These are phyloP conservation scores for Aureobasidium vineae DNA, from an alignment of 2,329 filamentous ascomycete species.

Conservation along the genomic window DNA sequence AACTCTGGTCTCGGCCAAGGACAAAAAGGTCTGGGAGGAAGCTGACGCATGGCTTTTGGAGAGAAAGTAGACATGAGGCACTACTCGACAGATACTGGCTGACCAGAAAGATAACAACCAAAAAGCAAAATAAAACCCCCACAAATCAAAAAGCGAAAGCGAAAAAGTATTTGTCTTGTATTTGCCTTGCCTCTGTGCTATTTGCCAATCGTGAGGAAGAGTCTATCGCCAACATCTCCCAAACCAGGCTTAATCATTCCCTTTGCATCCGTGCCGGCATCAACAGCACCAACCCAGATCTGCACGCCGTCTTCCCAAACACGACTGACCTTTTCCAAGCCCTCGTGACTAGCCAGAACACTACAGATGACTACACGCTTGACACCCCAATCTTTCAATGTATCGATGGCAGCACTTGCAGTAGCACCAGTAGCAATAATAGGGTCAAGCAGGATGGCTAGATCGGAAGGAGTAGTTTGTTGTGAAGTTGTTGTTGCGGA, in stretches of 20 bases:
- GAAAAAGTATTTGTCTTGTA: background rate
- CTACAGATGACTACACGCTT: conserved; percentile 72
- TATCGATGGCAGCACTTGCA: conserved; percentile 83
- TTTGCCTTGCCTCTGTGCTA: conserved; percentile 40
- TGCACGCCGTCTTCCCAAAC: conserved; percentile 77
- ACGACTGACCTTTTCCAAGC: conserved; percentile 67
- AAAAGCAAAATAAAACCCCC: background rate
- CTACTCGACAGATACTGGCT: background rate
- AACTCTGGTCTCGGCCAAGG: conserved; percentile 44
- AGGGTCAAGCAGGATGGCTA: conserved; percentile 86
- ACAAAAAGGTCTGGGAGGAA: conserved; percentile 54
- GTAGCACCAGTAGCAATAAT: conserved; percentile 94
- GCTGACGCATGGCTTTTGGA: conserved; percentile 26
- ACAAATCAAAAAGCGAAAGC: background rate
- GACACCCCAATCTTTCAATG: conserved; percentile 88
- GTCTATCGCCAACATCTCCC: conserved; percentile 84
- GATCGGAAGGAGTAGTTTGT: conserved; percentile 47
- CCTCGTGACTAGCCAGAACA: conserved; percentile 69
- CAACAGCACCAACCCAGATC: conserved; percentile 80
- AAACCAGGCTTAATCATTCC: conserved; percentile 91
- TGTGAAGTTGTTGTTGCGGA: conserved; percentile 44
- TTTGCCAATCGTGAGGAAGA: conserved; percentile 88
- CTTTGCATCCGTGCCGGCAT: conserved; percentile 67
- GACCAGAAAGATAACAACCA: background rate
- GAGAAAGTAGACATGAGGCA: conserved; percentile 23